Base-by-base conservation (phyloP, 495 filamentous ascomycete genomes). In the Talaromyces liani region DNA sequence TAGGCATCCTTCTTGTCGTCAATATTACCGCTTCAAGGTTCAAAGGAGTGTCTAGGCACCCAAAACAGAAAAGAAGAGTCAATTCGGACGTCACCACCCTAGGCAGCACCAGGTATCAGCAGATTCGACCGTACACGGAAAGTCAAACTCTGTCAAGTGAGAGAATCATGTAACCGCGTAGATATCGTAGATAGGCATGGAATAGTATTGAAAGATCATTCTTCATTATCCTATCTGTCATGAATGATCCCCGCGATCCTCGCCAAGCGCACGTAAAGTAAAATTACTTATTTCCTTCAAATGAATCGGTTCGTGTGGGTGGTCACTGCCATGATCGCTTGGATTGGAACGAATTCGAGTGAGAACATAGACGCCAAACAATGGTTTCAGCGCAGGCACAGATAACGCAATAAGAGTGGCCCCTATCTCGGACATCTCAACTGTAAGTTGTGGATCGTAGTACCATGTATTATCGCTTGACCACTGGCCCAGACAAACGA, bases 351-450 rank as follows among this genome's bases (percentile, higher is more conserved):
- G 58, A 18, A 60, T 60, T 47, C 39, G 20, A 14, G 58, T 60
- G 1, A 60, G 18, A 25, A 60, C 36, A 14, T 60, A 60, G 2
- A 60, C 33, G 10, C 75, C 74, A 36, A 78, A 77, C 33, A 80
- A 63, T 8, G 76, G 75, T 56, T 79, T 79, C 49, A 79, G 65
- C 18, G 77, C 79, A 9, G 79, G 79, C 3, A 79, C 71, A 0
- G 79, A 81, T 22, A 81, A 71, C 4, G 79, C 77, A 36, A 80
- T 73, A 3, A 81, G 61, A 1, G 79, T 80, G 10, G 71, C 66
- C 12, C 76, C 78, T 14, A 81, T 72, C 51, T 81, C 79, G 22
- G 77, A 71, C 36, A 71, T 75, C 60, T 81, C 78, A 55, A 81
- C 68, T 12, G 69, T 77, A 6, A 81, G 64, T 74, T 78, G 74